These are phyloP conservation scores for Russula emetica DNA, from an alignment of 768 basidiomycete genomes.

Conservation along the genomic window DNA sequence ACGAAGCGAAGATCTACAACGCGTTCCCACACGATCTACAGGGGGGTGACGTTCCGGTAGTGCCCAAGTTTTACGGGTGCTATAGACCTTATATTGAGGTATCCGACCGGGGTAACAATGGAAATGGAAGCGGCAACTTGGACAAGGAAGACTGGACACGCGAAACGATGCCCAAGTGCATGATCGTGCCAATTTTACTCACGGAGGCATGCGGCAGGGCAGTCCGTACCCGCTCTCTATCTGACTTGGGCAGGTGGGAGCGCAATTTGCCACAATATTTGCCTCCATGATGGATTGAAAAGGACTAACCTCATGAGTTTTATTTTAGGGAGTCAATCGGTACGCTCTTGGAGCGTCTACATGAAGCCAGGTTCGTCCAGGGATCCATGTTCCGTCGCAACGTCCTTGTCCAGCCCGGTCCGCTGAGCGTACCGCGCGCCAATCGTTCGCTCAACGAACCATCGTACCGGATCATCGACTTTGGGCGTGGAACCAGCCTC, in stretches of 20 bases:
- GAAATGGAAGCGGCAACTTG: neutral
- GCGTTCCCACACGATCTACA: constrained; percentile 44
- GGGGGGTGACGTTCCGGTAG: constrained; percentile 49
- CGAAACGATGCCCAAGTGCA: neutral
- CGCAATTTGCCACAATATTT: neutral
- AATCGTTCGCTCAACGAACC: constrained; percentile 33
- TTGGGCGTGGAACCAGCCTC: constrained; percentile 36
- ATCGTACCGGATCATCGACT: constrained; percentile 49
- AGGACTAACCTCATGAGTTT: neutral
- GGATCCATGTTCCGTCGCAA: constrained; percentile 43
- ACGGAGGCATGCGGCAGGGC: constrained; percentile 46
- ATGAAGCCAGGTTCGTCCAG: constrained; percentile 39
- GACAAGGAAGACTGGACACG: neutral
- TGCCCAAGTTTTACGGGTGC: constrained; percentile 64
- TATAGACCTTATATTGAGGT: constrained; percentile 37
- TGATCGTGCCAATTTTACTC: constrained; percentile 41
- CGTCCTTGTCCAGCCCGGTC: constrained; percentile 44
- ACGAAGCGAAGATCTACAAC: constrained; percentile 46
- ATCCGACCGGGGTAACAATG: neutral
- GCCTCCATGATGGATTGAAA: no score
- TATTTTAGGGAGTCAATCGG: constrained; percentile 29
- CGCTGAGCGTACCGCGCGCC: constrained; percentile 34
- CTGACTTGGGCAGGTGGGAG: constrained; percentile 13
- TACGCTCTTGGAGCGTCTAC: constrained; percentile 41
- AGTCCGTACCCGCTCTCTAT: constrained; percentile 32